phyloP scores from a whole-genome alignment of 1,284 basidiomycete genomes.

The Ustilago loliicola region DNA sequence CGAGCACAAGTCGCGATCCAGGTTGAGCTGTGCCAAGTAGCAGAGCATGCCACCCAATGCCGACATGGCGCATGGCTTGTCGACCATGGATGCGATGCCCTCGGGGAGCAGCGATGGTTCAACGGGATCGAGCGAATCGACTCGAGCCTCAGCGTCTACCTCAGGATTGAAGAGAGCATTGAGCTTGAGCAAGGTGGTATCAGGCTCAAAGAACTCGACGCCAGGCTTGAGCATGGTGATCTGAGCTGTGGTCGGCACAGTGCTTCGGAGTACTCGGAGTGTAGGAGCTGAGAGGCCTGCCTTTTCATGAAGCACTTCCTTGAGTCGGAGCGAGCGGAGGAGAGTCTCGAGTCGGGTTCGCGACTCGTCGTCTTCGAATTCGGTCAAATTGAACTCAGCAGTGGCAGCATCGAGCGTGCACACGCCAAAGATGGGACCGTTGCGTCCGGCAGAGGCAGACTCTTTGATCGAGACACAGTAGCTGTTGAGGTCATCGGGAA shows the following conservation, averaged over 20 bases:
- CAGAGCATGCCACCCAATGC: slow-evolving; percentile 67
- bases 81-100: slow-evolving; percentile 58
- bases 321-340: slow-evolving; percentile 90
- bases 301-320: slow-evolving; percentile 93
- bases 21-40: slow-evolving; percentile 67
- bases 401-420: slow-evolving; percentile 97
- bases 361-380: slow-evolving; percentile 91
- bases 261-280: slow-evolving; percentile 62
- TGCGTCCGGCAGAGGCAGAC: slow-evolving; percentile 24
- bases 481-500: slow-evolving; percentile 92
- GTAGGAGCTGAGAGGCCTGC: slow-evolving; percentile 72
- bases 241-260: slow-evolving; percentile 58
- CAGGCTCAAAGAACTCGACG: slow-evolving; percentile 62
- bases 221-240: slow-evolving; percentile 66
- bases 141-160: slow-evolving; percentile 31
- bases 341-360: slow-evolving; percentile 93
- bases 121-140: slow-evolving; percentile 49
- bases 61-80: slow-evolving; percentile 56
- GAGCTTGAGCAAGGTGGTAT: slow-evolving; percentile 56
- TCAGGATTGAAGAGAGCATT: slow-evolving; percentile 58
- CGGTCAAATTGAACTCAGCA: slow-evolving; percentile 91
- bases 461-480: slow-evolving; percentile 93
- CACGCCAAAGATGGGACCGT: slow-evolving; percentile 79
- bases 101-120: slow-evolving; percentile 54
- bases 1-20: slow-evolving; percentile 66